These are phyloP conservation scores for Suillus plorans DNA, from an alignment of 768 basidiomycete genomes.

Conservation along the genomic window DNA sequence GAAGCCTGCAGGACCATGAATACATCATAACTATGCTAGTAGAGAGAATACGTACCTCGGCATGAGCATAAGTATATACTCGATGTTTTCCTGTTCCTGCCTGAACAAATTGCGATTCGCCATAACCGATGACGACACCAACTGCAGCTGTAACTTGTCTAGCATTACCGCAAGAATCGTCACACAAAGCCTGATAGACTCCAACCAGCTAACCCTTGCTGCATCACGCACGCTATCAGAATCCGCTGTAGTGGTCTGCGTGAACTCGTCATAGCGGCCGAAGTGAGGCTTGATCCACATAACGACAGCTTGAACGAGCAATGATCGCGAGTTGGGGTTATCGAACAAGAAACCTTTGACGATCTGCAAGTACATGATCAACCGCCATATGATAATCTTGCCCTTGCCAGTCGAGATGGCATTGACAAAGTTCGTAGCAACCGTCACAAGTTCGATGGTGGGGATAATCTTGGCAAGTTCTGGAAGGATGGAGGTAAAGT, in stretches of 20 bases:
- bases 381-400: constrained; percentile 89
- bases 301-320: constrained; percentile 84
- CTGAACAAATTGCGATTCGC: constrained; percentile 60
- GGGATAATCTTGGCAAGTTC: constrained; percentile 81
- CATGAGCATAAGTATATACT: constrained; percentile 76
- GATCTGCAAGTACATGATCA: constrained; percentile 91
- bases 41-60: constrained; percentile 58
- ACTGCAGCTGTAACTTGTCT: constrained; percentile 81
- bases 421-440: constrained; percentile 86
- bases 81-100: constrained; percentile 91
- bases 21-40: neutral
- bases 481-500: constrained; percentile 90
- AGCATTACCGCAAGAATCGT: constrained; percentile 88
- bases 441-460: constrained; percentile 80
- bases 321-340: constrained; percentile 69
- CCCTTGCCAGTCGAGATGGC: constrained; percentile 76
- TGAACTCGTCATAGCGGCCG: constrained; percentile 85
- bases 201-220: constrained; percentile 85
- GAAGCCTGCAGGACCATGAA: constrained; percentile 48
- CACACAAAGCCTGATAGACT: constrained; percentile 85
- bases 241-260: constrained; percentile 62
- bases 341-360: constrained; percentile 89
- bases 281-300: constrained; percentile 96
- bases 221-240: constrained; percentile 65
- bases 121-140: constrained; percentile 65